A percentile compares a stretch with the other conserved stretches of the same genome.
Conservation (phyloP, 2,329 filamentous ascomycete species). For the Phialophora tarda region DNA sequence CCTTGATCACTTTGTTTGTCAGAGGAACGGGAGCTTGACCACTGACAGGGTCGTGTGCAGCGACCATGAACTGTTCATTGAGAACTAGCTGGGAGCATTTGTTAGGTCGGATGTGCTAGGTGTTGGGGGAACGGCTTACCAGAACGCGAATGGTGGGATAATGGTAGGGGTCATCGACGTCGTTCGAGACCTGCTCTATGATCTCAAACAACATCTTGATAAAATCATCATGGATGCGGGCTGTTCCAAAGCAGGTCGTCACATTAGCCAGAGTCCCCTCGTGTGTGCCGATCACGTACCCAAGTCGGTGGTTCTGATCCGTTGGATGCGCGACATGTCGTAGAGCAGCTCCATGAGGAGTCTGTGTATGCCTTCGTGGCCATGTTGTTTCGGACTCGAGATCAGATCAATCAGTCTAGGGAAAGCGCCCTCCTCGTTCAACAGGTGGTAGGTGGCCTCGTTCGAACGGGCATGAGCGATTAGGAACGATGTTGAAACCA, state of each 20-base stretch:
- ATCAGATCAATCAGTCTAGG: constrained; percentile 82
- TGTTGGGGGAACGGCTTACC: constrained; percentile 59
- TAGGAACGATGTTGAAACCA: constrained; percentile 81
- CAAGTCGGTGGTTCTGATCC: constrained; percentile 76
- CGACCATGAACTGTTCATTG: constrained; percentile 98
- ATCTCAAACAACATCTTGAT: constrained; percentile 82
- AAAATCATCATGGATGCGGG: constrained; percentile 74
- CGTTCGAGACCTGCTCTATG: constrained; percentile 85
- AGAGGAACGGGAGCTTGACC: constrained; percentile 56
- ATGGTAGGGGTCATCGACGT: constrained; percentile 90
- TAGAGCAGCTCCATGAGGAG: constrained; percentile 87
- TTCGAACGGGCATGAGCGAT: constrained; percentile 83
- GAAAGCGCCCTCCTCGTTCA: constrained; percentile 87
- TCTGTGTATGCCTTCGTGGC: constrained; percentile 75
- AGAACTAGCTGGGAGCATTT: constrained; percentile 74
- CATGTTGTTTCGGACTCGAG: constrained; percentile 63
- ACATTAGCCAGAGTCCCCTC: constrained; percentile 1
- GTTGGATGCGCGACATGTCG: constrained; percentile 94
- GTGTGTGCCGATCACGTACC: constrained; percentile 51
- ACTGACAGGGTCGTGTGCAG: constrained; percentile 59
- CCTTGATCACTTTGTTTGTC: constrained; percentile 93
- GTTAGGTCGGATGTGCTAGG: constrained; percentile 32
- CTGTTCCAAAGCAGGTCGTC: constrained; percentile 44
- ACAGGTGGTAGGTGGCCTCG: constrained; percentile 79
- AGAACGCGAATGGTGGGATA: constrained; percentile 92